Evolutionary conservation across 2,329 filamentous ascomycete genomes (phyloP).

Genomic region (Albophoma yamanashiensis): DNA sequence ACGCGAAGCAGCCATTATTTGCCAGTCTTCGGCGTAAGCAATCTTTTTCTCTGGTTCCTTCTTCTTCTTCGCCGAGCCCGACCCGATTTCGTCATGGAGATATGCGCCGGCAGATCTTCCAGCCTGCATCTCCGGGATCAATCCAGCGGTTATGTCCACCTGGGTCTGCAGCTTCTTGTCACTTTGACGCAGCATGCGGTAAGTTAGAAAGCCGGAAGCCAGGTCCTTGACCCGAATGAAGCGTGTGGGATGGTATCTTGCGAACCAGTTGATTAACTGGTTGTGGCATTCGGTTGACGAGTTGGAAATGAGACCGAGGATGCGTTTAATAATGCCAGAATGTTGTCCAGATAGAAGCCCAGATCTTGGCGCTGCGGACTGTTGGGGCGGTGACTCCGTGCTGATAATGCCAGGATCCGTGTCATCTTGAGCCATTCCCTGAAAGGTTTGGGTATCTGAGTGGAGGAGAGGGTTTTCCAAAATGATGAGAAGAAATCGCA

Average conservation of each 20-base stretch:
- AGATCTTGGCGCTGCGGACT: constrained; percentile 16
- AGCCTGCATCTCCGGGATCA: constrained; percentile 64
- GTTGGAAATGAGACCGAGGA: constrained; percentile 71
- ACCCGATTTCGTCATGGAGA: constrained; percentile 65
- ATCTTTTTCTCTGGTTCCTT: constrained; percentile 45
- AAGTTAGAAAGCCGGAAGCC: constrained; percentile 67
- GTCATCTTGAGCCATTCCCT: constrained; percentile 26
- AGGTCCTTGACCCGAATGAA: constrained; percentile 70
- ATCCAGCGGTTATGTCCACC: constrained; percentile 50
- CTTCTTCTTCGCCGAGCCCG: constrained; percentile 39
- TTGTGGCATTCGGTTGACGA: constrained; percentile 65
- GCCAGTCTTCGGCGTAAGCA: constrained; percentile 77
- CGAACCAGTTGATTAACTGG: constrained; percentile 68
- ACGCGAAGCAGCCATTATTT: constrained; percentile 69
- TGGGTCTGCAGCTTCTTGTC: constrained; percentile 52
- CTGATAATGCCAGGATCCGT: not conserved
- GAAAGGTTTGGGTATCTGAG: constrained; percentile 26
- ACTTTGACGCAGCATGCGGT: constrained; percentile 62
- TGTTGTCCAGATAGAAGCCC: constrained; percentile 53
- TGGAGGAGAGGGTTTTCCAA: constrained; percentile 70
- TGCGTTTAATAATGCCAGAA: constrained; percentile 75
- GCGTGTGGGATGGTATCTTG: constrained; percentile 53
- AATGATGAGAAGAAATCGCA: constrained; percentile 69
- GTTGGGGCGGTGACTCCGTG: constrained; percentile 9
- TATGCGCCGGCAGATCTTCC: constrained; percentile 53